Evolutionary conservation across 2,329 filamentous ascomycete genomes (phyloP), one percentile per base, ranked within the genome.

Genomic region (Microdochium paspali): DNA sequence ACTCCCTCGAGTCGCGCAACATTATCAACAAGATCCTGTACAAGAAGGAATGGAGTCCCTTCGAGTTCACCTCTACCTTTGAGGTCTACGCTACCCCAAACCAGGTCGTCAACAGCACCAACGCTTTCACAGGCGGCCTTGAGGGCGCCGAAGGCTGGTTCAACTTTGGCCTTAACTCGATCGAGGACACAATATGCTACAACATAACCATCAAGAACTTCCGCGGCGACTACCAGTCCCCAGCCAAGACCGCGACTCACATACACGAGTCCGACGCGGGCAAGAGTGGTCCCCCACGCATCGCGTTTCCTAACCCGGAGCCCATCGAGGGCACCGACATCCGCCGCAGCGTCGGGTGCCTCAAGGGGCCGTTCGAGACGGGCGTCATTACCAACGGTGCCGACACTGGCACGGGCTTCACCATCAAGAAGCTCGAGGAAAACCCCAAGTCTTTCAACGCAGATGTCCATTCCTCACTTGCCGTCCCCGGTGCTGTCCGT

Each of bases 171-270:
- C 69, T 80, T 61, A 77, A 78, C 64, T 63, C 67, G 24, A 54
- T 63, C 21, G 60, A 67, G 26, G 60, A 71, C 46, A 54, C 65
- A 46, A 70, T 71, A 51, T 71, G 67, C 63, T 70, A 68, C 59
- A 71, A 77, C 62, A 77, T 79, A 59, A 73, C 66, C 31, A 62
- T 79, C 43, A 58, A 64, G 40, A 66, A 65, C 50, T 73, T 79
- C 57, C 64, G 63, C 21, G 75, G 75, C 46, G 61, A 71, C 2
- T 79, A 76, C 57, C 56, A 67, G 53, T 77, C 73, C 7, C 64
- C 67, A 0, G 76, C 76, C 40, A 54, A 59, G 24, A 76, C 74
- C 6, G 72, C 76, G 18, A 80, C 76, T 1, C 76, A 79, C 59
- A 73, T 79, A 52, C 75, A 79, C 60, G 62, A 78, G 58, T 73